Evolutionary conservation across 139 green algal species (phyloP).

Genomic region (Chlorella sp.): DNA sequence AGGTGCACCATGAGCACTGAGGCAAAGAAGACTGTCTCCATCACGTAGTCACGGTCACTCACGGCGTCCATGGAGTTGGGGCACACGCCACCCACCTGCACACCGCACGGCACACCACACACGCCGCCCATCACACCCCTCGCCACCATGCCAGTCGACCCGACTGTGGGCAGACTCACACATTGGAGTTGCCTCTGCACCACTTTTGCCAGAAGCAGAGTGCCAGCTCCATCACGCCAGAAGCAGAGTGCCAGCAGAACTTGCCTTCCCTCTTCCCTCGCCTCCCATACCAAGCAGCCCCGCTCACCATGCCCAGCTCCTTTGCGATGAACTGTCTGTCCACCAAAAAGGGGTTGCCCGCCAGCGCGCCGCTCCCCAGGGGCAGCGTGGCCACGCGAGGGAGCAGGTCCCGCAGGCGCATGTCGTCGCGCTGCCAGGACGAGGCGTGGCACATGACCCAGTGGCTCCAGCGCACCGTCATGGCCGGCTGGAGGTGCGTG

Average conservation of each 20-base stretch:
- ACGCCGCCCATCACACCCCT: neutral
- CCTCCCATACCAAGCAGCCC: too few relatives aligned
- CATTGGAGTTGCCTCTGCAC: too few relatives aligned
- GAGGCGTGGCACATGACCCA: constrained; percentile 91
- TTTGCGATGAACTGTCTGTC: constrained; percentile 76
- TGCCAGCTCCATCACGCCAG: too few relatives aligned
- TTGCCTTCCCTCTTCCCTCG: too few relatives aligned
- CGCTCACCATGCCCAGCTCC: constrained; percentile 65
- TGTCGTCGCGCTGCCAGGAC: constrained; percentile 90
- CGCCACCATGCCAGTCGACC: neutral
- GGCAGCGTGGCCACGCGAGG: constrained; percentile 85
- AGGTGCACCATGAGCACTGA: constrained; percentile 82
- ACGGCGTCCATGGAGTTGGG: constrained; percentile 98
- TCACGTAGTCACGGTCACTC: constrained; percentile 90
- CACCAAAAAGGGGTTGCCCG: constrained; percentile 92
- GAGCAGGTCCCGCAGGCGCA: constrained; percentile 81
- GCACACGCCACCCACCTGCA: constrained; percentile 36
- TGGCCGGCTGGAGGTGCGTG: constrained; percentile 94
- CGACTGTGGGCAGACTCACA: too few relatives aligned
- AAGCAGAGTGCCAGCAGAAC: too few relatives aligned
- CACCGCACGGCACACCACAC: neutral
- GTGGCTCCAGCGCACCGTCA: constrained; percentile 92
- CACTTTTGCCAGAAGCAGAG: too few relatives aligned
- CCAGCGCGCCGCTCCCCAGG: constrained; percentile 85
- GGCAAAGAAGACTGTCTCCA: constrained; percentile 84